A percentile compares a stretch with the other conserved stretches of the same genome.
Conservation (phyloP, 148 eudicot genomes). For the Spergularia marina region DNA sequence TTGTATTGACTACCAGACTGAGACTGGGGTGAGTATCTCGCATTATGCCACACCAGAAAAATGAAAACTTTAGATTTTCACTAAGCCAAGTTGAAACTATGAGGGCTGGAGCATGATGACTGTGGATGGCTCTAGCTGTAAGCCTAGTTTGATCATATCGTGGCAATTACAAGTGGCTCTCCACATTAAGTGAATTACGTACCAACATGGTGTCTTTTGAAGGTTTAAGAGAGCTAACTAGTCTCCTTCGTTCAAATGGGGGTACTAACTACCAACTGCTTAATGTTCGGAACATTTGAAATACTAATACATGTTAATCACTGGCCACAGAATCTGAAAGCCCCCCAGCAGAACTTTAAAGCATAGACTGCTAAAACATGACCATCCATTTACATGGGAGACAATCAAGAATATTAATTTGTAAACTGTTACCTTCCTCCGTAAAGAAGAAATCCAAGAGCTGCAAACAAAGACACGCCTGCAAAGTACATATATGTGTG, state of each 20-base stretch:
- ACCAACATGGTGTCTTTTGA: neutral
- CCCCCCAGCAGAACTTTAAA: neutral
- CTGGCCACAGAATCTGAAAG: neutral
- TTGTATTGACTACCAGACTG: no score
- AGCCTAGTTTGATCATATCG: neutral
- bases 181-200: neutral
- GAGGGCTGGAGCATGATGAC: neutral
- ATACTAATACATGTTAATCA: slow-evolving; percentile 5
- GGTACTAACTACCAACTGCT: slow-evolving; percentile 3
- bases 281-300: neutral
- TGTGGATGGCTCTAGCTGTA: neutral
- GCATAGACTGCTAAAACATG: neutral
- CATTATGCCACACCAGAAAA: no score
- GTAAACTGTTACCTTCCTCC: slow-evolving; percentile 73
- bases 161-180: neutral
- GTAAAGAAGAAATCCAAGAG: slow-evolving; percentile 88
- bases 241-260: neutral
- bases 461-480: slow-evolving; percentile 89
- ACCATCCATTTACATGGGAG: neutral
- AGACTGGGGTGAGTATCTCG: no score
- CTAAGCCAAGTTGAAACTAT: neutral
- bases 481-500: slow-evolving; percentile 27
- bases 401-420: neutral
- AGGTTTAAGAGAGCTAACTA: neutral
- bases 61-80: neutral